These are phyloP conservation scores for Nothophytophthora sp. DNA, from an alignment of 352 stramenopile genomes.

Conservation along the genomic window DNA sequence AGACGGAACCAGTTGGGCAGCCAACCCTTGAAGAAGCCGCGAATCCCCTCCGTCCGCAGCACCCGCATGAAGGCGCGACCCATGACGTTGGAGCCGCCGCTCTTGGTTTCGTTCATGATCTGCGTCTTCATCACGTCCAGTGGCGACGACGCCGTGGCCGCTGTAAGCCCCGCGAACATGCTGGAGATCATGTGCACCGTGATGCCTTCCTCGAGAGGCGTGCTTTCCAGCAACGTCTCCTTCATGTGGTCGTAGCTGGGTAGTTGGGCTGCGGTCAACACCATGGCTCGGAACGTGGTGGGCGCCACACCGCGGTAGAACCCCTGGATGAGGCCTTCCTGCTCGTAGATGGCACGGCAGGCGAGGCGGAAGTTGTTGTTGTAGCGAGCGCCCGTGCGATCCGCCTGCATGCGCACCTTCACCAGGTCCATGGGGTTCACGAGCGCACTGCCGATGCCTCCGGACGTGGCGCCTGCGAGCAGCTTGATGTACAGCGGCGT, in stretches of 20 bases:
- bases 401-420: conserved; percentile 81
- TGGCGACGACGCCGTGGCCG: conserved; percentile 67
- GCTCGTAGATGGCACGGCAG: conserved; percentile 59
- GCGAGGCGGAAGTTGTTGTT: conserved; percentile 61
- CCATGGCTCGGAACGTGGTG: conserved; percentile 70
- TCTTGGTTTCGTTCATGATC: conserved; percentile 75
- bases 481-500: conserved; percentile 74
- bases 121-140: conserved; percentile 87
- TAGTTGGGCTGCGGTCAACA: conserved; percentile 74
- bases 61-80: conserved; percentile 57
- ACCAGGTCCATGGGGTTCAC: conserved; percentile 82
- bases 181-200: conserved; percentile 66
- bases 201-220: conserved; percentile 55
- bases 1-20: conserved; percentile 76
- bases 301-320: conserved; percentile 75
- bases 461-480: conserved; percentile 57
- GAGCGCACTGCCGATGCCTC: conserved; percentile 61
- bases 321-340: conserved; percentile 59
- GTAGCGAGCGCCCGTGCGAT: conserved; percentile 62
- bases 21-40: conserved; percentile 79
- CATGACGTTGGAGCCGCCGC: conserved; percentile 39
- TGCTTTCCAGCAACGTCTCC: conserved; percentile 50
- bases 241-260: conserved; percentile 87
- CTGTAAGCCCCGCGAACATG: conserved; percentile 75
- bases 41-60: conserved; percentile 52